Evolutionary conservation across 306 rosid species (phyloP).

Genomic region (Prunus kanzakura): DNA sequence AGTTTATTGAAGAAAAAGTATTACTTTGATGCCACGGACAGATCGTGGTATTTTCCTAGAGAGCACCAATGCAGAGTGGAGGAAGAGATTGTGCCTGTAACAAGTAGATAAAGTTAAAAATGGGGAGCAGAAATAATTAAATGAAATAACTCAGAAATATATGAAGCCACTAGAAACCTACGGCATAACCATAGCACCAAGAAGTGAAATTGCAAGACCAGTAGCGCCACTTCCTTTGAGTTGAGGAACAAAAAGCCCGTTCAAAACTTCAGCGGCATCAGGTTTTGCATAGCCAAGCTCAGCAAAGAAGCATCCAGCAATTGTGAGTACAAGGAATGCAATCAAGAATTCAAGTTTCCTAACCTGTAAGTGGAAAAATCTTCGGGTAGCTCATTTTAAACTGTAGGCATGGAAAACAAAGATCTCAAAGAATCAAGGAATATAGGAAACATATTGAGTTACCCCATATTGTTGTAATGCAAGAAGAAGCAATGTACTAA

Average conservation of each 20-base stretch:
- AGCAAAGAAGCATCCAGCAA: constrained; percentile 82
- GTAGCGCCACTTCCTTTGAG: constrained; percentile 88
- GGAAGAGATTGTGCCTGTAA: constrained; percentile 93
- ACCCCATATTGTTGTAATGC: constrained; percentile 97
- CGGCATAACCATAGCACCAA: constrained; percentile 99
- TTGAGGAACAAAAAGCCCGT: constrained; percentile 83
- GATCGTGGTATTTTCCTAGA: constrained; percentile 94
- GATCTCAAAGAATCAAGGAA: constrained; percentile 4
- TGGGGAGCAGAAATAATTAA: constrained; percentile 6
- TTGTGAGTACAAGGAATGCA: constrained; percentile 78
- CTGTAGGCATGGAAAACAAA: background rate
- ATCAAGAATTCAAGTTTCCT: constrained; percentile 95
- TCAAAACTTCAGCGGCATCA: constrained; percentile 56
- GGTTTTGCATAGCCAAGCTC: constrained; percentile 95
- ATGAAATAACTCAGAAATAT: constrained; percentile 3
- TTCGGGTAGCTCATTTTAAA: background rate
- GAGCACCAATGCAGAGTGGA: constrained; percentile 95
- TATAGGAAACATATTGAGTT: constrained; percentile 24
- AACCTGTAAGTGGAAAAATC: constrained; percentile 47
- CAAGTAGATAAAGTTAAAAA: constrained; percentile 25
- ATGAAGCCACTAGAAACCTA: constrained; percentile 39
- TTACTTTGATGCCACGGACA: constrained; percentile 72
- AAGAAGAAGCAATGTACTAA: constrained; percentile 51
- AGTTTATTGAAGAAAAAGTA: constrained; percentile 16
- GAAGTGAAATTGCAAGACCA: constrained; percentile 97